Evolutionary conservation across 768 basidiomycete genomes (phyloP).

Genomic region (Hypholoma sublateritium): DNA sequence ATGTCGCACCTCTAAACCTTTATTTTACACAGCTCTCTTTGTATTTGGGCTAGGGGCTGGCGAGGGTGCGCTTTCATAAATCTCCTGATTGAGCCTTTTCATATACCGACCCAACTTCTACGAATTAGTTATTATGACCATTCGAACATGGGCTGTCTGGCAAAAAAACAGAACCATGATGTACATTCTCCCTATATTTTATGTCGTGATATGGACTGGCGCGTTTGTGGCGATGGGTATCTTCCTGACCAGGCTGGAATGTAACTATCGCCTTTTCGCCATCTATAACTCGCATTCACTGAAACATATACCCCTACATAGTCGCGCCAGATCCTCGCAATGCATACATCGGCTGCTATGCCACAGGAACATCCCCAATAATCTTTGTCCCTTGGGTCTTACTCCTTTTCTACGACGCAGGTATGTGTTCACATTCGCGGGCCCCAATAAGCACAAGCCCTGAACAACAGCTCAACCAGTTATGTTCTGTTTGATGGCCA

Average conservation of each 20-base stretch:
- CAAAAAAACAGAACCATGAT: conserved; percentile 10
- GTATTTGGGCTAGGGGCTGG: conserved; percentile 13
- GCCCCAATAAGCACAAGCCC: neutral
- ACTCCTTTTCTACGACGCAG: conserved; percentile 16
- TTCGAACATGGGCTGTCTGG: conserved; percentile 22
- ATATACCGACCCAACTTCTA: neutral
- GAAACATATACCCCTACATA: neutral
- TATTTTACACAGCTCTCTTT: conserved; percentile 1
- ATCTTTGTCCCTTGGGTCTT: conserved; percentile 18
- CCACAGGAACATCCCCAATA: conserved; percentile 14
- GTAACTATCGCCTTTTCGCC: conserved; percentile 4
- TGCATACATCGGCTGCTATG: conserved; percentile 18
- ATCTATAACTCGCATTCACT: neutral
- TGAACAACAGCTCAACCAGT: conserved; percentile 1
- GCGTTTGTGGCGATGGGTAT: conserved; percentile 10
- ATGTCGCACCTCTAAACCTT: too few relatives aligned
- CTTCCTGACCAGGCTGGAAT: conserved; percentile 10
- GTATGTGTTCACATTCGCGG: neutral
- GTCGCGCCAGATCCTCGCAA: conserved; percentile 16
- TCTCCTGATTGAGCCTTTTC: neutral
- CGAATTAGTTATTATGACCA: conserved; percentile 15
- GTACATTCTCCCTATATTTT: conserved; percentile 12
- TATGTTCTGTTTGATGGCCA: conserved; percentile 17
- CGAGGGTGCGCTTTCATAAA: conserved; percentile 8
- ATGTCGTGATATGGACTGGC: conserved; percentile 10